phyloP scores from a whole-genome alignment of 768 basidiomycete species.

The Cyclocybe aegerita region DNA sequence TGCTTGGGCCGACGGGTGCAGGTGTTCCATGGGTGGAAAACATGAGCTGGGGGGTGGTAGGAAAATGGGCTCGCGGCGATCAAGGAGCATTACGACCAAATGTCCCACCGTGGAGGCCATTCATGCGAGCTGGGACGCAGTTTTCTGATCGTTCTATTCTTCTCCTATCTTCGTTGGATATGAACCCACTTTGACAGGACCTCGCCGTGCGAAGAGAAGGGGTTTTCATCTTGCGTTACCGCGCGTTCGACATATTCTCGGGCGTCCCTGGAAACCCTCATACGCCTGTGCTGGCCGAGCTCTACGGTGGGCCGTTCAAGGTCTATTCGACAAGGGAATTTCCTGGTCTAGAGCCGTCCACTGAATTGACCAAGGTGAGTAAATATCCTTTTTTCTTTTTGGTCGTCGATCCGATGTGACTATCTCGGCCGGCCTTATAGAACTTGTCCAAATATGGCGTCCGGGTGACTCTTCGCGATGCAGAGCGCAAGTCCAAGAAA shows the following conservation, averaged over 20 bases:
- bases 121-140: too few relatives aligned
- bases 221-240: constrained; percentile 68
- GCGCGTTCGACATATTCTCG: constrained; percentile 63
- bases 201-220: constrained; percentile 68
- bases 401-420: not conserved
- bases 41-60: too few relatives aligned
- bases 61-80: too few relatives aligned
- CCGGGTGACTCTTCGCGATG: constrained; percentile 39
- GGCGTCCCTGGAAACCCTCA: constrained; percentile 24
- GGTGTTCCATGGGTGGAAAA: too few relatives aligned
- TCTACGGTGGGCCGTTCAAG: constrained; percentile 64
- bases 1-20: too few relatives aligned
- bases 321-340: constrained; percentile 77
- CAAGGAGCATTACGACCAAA: too few relatives aligned
- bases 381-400: constrained; percentile 3
- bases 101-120: too few relatives aligned
- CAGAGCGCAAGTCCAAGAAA: constrained; percentile 38
- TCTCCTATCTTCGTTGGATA: not conserved
- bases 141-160: constrained; percentile 5
- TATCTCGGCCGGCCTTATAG: constrained; percentile 14
- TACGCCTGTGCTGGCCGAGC: constrained; percentile 55
- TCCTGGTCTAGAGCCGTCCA: constrained; percentile 67
- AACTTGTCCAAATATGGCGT: constrained; percentile 37
- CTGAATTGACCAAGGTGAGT: constrained; percentile 65
- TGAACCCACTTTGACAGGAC: constrained; percentile 42